phyloP scores from a whole-genome alignment of 306 rosid genomes.

The Prunus padus region DNA sequence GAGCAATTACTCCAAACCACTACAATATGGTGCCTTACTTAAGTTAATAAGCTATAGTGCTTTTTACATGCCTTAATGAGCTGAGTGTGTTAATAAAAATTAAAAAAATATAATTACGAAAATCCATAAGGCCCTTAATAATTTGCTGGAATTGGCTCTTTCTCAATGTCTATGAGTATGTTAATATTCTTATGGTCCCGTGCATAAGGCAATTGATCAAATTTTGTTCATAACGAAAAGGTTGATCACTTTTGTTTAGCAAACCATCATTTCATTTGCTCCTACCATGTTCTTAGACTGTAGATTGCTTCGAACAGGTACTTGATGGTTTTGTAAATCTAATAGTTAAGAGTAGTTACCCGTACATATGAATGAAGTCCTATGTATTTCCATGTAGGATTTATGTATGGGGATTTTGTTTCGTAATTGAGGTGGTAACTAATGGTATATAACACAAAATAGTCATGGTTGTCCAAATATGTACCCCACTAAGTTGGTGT shows the following conservation, averaged over 20 bases:
- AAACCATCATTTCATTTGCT: slow-evolving; percentile 4
- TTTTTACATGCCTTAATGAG: neutral
- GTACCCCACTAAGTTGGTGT: slow-evolving; percentile 19
- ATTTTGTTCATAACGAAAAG: neutral
- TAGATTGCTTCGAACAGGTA: neutral
- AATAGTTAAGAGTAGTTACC: no score
- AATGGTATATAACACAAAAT: neutral
- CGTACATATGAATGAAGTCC: no score
- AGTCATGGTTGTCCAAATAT: slow-evolving; percentile 14
- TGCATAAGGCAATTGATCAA: slow-evolving; percentile 2
- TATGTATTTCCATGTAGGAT: neutral
- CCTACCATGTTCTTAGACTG: neutral
- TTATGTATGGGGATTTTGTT: neutral
- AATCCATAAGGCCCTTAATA: neutral
- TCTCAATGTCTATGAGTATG: neutral
- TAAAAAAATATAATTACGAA: neutral
- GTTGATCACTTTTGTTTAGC: neutral
- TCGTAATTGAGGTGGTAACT: neutral
- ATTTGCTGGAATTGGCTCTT: neutral
- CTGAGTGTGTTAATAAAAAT: neutral
- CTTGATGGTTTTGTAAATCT: no score
- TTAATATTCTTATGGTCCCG: neutral
- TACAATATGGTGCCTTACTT: no score
- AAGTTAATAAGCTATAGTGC: neutral
- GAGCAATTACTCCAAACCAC: no score